Conservation (phyloP, 2,329 filamentous ascomycete genomes). For the Exserohilum turcica region DNA sequence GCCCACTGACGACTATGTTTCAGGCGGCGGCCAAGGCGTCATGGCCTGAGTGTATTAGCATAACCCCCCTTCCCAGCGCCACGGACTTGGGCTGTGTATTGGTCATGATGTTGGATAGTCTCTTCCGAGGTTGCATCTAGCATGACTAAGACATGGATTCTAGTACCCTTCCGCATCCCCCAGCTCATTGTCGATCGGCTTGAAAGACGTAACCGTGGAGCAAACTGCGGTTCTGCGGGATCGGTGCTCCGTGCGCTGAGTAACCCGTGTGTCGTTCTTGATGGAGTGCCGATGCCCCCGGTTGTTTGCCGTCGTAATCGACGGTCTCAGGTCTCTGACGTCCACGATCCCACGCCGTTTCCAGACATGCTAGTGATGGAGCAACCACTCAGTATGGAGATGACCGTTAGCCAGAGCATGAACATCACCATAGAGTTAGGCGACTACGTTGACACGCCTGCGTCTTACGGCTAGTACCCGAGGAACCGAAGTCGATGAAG, state of each 20-base stretch:
- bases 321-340: no score
- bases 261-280: neutral
- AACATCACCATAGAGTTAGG: neutral
- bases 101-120: slow-evolving; percentile 22
- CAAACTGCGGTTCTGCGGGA: neutral
- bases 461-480: neutral
- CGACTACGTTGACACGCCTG: neutral
- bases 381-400: neutral
- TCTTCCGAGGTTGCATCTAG: slow-evolving; percentile 12
- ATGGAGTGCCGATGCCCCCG: neutral
- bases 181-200: slow-evolving; percentile 2
- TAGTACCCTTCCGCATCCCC: slow-evolving; percentile 2
- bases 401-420: neutral
- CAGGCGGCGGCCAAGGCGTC: slow-evolving; percentile 44
- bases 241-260: neutral
- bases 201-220: slow-evolving; percentile 1
- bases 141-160: slow-evolving; percentile 22
- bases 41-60: slow-evolving; percentile 40
- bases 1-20: slow-evolving; percentile 26
- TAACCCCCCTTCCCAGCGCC: slow-evolving; percentile 15
- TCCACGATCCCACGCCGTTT: neutral
- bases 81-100: slow-evolving; percentile 19
- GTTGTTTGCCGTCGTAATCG: no score
- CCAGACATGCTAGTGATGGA: neutral
- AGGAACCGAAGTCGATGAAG: slow-evolving; percentile 1